Evolutionary conservation across 2,329 filamentous ascomycete genomes (phyloP).

Genomic region (Colletotrichum australisinense): DNA sequence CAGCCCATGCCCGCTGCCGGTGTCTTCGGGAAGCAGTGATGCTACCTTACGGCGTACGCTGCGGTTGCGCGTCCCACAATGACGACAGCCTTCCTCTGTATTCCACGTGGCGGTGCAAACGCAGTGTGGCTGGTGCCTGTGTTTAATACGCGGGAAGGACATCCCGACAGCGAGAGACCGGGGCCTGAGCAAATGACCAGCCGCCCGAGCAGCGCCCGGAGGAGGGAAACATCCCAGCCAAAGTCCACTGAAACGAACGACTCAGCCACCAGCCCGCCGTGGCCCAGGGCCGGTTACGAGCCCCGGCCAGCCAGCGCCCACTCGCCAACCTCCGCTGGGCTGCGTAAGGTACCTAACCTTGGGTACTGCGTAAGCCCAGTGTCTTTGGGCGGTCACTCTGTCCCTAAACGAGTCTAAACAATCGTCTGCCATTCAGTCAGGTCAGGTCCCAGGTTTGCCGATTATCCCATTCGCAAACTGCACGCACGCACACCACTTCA

Average conservation of each 20-base stretch:
- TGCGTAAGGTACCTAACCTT: not conserved
- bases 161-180: not conserved
- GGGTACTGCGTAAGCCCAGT: not conserved
- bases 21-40: not conserved
- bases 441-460: slow-evolving; percentile 11
- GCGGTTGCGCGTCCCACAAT: slow-evolving; percentile 30
- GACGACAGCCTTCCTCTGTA: slow-evolving; percentile 31
- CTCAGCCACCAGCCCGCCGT: slow-evolving; percentile 33
- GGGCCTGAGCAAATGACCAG: slow-evolving; percentile 11
- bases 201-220: slow-evolving; percentile 29
- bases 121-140: slow-evolving; percentile 20
- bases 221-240: slow-evolving; percentile 22
- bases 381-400: not conserved
- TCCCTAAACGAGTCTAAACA: slow-evolving; percentile 4
- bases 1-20: not conserved
- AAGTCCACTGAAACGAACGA: slow-evolving; percentile 32
- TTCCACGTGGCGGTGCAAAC: slow-evolving; percentile 34
- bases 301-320: not conserved
- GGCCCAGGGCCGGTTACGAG: slow-evolving; percentile 28
- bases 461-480: slow-evolving; percentile 20
- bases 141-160: not conserved
- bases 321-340: slow-evolving; percentile 11
- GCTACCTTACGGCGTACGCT: not conserved
- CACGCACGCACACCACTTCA: slow-evolving; percentile 13
- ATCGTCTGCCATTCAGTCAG: slow-evolving; percentile 25